phyloP scores from a whole-genome alignment of 2,329 filamentous ascomycete genomes.

The Epichloe brachyelytri region DNA sequence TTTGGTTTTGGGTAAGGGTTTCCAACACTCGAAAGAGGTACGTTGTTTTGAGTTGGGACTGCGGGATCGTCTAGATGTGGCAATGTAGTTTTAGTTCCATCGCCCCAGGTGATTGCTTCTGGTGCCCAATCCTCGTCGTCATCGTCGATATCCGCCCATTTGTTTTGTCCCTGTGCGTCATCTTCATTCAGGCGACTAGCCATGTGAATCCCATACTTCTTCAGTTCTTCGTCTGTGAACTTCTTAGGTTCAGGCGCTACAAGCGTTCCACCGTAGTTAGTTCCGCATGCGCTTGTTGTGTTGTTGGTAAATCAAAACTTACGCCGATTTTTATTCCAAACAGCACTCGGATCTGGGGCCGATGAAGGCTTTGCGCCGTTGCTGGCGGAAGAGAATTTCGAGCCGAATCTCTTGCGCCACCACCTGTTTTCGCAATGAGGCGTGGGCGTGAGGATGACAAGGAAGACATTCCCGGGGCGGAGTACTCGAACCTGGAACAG shows the following conservation, averaged over 20 bases:
- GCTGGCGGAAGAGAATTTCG: conserved; percentile 27
- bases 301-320: conserved; percentile 22
- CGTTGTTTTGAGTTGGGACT: conserved; percentile 15
- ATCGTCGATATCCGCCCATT: conserved; percentile 84
- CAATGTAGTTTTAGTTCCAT: conserved; percentile 71
- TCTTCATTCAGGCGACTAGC: conserved; percentile 67
- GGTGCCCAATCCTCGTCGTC: conserved; percentile 82
- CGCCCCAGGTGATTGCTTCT: conserved; percentile 76
- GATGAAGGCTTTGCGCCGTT: conserved; percentile 47
- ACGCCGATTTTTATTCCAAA: conserved; percentile 88
- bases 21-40: conserved; percentile 11
- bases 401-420: conserved; percentile 40
- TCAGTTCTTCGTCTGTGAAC: conserved; percentile 75
- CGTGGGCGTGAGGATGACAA: conserved; percentile 50
- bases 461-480: conserved; percentile 32
- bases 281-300: not conserved
- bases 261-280: conserved; percentile 32
- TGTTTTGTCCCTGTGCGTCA: conserved; percentile 60
- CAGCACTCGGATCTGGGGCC: conserved; percentile 58
- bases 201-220: conserved; percentile 78
- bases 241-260: conserved; percentile 63
- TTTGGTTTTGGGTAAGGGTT: conserved; percentile 28
- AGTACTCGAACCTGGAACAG: conserved; percentile 31
- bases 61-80: conserved; percentile 45
- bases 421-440: conserved; percentile 62